Conservation (phyloP, 2,329 filamentous ascomycete species). For the Hypomyces perniciosus region DNA sequence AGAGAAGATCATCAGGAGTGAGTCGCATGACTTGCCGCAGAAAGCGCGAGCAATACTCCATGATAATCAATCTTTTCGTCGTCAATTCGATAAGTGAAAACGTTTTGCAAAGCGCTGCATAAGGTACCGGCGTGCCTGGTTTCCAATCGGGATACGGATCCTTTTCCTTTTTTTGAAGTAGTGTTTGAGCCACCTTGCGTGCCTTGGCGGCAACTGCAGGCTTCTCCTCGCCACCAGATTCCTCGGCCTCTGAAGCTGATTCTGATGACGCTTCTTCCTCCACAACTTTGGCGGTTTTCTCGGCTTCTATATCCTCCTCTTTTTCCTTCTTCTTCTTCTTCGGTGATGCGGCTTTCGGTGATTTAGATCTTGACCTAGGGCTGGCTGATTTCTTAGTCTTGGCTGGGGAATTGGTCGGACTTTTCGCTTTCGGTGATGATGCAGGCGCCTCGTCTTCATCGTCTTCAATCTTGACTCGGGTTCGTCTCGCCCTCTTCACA, state of each 20-base stretch:
- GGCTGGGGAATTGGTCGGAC: slow-evolving; percentile 8
- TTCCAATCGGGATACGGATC: slow-evolving; percentile 97
- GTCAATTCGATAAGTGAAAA: slow-evolving; percentile 95
- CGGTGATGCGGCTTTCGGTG: slow-evolving; percentile 13
- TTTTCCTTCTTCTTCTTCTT: slow-evolving; percentile 16
- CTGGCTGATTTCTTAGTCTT: slow-evolving; percentile 20
- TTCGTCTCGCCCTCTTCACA: slow-evolving; percentile 50
- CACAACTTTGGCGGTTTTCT: slow-evolving; percentile 8
- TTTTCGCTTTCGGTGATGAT: slow-evolving; percentile 23
- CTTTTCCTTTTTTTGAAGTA: slow-evolving; percentile 60
- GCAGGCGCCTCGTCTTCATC: slow-evolving; percentile 42
- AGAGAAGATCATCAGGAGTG: slow-evolving; percentile 79
- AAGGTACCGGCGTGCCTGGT: slow-evolving; percentile 80
- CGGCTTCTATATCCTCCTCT: slow-evolving; percentile 22
- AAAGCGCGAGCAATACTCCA: slow-evolving; percentile 84
- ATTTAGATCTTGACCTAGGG: slow-evolving; percentile 12
- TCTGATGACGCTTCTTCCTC: slow-evolving; percentile 23
- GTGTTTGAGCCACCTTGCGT: slow-evolving; percentile 73
- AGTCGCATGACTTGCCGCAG: slow-evolving; percentile 89
- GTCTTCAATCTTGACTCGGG: slow-evolving; percentile 43
- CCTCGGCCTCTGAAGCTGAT: slow-evolving; percentile 37
- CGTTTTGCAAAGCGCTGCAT: slow-evolving; percentile 87
- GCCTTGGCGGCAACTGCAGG: slow-evolving; percentile 67
- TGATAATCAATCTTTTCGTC: slow-evolving; percentile 81
- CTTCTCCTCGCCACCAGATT: slow-evolving; percentile 51